Evolutionary conservation across 2,329 filamentous ascomycete species (phyloP).

Genomic region (Scytalidium lignicola): DNA sequence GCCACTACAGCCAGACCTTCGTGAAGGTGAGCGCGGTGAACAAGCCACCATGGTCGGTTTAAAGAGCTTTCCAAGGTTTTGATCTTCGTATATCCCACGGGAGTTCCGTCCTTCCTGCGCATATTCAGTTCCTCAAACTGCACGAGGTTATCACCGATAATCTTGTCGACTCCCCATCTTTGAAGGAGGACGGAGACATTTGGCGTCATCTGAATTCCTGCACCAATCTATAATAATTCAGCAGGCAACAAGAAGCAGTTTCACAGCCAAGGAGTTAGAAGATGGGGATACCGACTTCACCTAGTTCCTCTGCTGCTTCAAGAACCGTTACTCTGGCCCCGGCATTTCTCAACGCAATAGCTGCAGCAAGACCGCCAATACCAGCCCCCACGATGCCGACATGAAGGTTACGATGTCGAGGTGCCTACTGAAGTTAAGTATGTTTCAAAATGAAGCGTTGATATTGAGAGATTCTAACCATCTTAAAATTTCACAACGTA

Average conservation of each 20-base stretch:
- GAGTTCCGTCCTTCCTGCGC: slow-evolving; percentile 8
- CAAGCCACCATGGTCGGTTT: slow-evolving; percentile 35
- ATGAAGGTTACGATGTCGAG: too few relatives aligned
- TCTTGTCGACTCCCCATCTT: slow-evolving; percentile 10
- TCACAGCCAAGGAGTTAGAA: too few relatives aligned
- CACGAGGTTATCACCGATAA: slow-evolving; percentile 9
- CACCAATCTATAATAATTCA: slow-evolving; percentile 27
- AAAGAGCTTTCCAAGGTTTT: neutral
- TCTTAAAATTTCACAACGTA: too few relatives aligned
- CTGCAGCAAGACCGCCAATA: slow-evolving; percentile 27
- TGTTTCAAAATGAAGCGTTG: too few relatives aligned
- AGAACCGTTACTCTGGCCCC: slow-evolving; percentile 22
- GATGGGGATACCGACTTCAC: slow-evolving; percentile 21
- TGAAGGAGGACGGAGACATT: slow-evolving; percentile 12
- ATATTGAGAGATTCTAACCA: too few relatives aligned
- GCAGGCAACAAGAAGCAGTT: slow-evolving; percentile 1
- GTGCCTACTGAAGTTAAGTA: too few relatives aligned
- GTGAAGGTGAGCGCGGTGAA: slow-evolving; percentile 42
- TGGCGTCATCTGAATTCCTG: slow-evolving; percentile 16
- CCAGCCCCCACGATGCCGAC: slow-evolving; percentile 29
- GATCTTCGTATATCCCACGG: slow-evolving; percentile 12
- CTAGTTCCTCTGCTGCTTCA: slow-evolving; percentile 14
- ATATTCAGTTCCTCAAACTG: slow-evolving; percentile 14
- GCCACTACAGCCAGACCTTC: slow-evolving; percentile 35
- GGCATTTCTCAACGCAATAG: slow-evolving; percentile 25